Conservation (phyloP, 371 early-diverging fungal species). For the Blakeslea trispora region DNA sequence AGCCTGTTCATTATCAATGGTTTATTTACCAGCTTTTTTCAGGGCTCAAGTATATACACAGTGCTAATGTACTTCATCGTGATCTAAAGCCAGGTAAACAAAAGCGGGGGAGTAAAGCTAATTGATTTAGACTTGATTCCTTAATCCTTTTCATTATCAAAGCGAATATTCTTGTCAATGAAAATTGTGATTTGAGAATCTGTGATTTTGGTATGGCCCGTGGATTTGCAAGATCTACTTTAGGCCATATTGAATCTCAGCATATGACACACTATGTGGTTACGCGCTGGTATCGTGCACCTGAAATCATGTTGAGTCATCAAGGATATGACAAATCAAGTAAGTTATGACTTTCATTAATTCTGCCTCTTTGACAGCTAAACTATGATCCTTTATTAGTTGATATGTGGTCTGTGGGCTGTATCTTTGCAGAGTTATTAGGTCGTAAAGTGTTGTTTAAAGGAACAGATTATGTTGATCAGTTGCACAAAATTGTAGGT, state of each 20-base stretch:
- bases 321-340: slow-evolving; percentile 44
- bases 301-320: slow-evolving; percentile 50
- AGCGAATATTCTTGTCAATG: slow-evolving; percentile 89
- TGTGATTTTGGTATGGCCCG: slow-evolving; percentile 59
- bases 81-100: slow-evolving; percentile 85
- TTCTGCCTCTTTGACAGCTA: too few relatives aligned
- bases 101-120: too few relatives aligned
- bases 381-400: slow-evolving; percentile 64
- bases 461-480: slow-evolving; percentile 91
- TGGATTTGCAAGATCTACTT: slow-evolving; percentile 27
- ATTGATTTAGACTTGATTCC: too few relatives aligned
- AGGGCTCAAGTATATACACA: slow-evolving; percentile 89
- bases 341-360: slow-evolving; percentile 21
- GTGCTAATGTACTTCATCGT: slow-evolving; percentile 86
- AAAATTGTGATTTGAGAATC: slow-evolving; percentile 78
- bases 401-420: slow-evolving; percentile 99
- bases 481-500: slow-evolving; percentile 90
- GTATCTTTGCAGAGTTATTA: slow-evolving; percentile 98
- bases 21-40: slow-evolving; percentile 90
- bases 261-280: slow-evolving; percentile 51
- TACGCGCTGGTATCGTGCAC: slow-evolving; percentile 54
- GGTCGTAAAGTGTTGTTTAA: slow-evolving; percentile 93
- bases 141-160: slow-evolving; percentile 2
- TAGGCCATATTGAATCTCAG: slow-evolving; percentile 25
- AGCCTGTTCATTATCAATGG: slow-evolving; percentile 90